These are phyloP conservation scores for Erysimum pusillum DNA, from an alignment of 441 rosid species.

Conservation along the genomic window DNA sequence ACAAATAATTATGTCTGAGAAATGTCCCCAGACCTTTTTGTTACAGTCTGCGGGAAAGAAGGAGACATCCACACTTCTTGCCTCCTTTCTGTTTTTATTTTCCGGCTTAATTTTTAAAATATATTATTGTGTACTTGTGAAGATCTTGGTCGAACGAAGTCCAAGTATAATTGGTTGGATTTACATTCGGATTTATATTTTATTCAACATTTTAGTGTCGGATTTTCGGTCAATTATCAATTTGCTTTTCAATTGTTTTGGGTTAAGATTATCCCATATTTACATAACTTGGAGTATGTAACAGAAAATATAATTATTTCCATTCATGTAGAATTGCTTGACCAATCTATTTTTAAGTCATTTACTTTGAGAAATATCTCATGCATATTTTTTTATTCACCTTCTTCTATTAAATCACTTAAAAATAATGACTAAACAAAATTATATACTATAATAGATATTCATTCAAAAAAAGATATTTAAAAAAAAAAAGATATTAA, in stretches of 20 bases:
- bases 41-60: slow-evolving; percentile 45
- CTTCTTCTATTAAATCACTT: too few species aligned
- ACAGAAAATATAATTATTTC: neutral
- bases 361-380: neutral
- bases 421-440: too few species aligned
- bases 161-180: slow-evolving; percentile 21
- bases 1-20: slow-evolving; percentile 40
- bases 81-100: slow-evolving; percentile 35
- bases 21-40: slow-evolving; percentile 39
- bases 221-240: neutral
- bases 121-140: slow-evolving; percentile 39
- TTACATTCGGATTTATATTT: neutral
- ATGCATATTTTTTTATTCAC: too few species aligned
- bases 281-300: neutral
- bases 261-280: neutral
- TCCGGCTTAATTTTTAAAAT: slow-evolving; percentile 2
- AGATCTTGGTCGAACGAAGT: slow-evolving; percentile 46
- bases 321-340: neutral
- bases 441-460: too few species aligned
- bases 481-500: too few species aligned
- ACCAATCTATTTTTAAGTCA: neutral
- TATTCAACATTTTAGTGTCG: too few species aligned
- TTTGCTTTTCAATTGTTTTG: neutral
- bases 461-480: too few species aligned
- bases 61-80: slow-evolving; percentile 49